Percentiles rank a stretch among this genome's conserved stretches.
Evolutionary conservation across 371 early-diverging fungal species (phyloP).

Genomic region (Lichtheimia ramosa): DNA sequence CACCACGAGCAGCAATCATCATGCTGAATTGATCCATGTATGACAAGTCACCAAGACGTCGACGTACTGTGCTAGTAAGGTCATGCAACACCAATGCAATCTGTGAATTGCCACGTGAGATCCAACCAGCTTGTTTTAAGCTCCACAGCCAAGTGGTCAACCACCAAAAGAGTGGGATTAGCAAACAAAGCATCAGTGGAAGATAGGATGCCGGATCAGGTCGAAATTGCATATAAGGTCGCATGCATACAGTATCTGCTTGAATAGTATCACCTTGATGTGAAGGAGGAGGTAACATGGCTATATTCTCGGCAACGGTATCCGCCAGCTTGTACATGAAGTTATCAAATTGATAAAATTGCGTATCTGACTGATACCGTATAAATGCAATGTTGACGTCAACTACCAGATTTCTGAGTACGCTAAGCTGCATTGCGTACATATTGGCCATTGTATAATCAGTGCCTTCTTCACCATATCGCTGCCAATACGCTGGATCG

Average conservation of each 20-base stretch:
- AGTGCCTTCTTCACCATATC: background rate
- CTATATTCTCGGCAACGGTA: too few relatives aligned
- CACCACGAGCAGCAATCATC: background rate
- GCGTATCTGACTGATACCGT: too few relatives aligned
- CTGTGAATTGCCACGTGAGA: conserved; percentile 18
- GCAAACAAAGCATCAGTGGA: background rate
- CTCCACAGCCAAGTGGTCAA: conserved; percentile 10
- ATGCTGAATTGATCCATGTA: conserved; percentile 6
- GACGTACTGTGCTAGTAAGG: conserved; percentile 7
- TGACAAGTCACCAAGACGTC: conserved; percentile 9
- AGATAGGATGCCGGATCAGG: conserved; percentile 2
- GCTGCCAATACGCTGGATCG: conserved; percentile 5
- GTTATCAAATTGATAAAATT: too few relatives aligned
- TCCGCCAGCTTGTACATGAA: too few relatives aligned
- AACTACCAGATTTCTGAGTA: background rate
- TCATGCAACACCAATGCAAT: conserved; percentile 12
- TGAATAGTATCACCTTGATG: too few relatives aligned
- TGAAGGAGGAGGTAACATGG: too few relatives aligned
- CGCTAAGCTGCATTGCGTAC: conserved; percentile 13
- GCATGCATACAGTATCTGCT: too few relatives aligned
- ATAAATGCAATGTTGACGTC: too few relatives aligned
- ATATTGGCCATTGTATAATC: conserved; percentile 6
- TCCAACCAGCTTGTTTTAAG: conserved; percentile 9
- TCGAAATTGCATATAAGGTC: background rate
- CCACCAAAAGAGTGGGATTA: conserved; percentile 15